A percentile compares a stretch with the other conserved stretches of the same genome.
phyloP scores from a whole-genome alignment of 2,329 filamentous ascomycete species.

The Sclerotinia borealis region DNA sequence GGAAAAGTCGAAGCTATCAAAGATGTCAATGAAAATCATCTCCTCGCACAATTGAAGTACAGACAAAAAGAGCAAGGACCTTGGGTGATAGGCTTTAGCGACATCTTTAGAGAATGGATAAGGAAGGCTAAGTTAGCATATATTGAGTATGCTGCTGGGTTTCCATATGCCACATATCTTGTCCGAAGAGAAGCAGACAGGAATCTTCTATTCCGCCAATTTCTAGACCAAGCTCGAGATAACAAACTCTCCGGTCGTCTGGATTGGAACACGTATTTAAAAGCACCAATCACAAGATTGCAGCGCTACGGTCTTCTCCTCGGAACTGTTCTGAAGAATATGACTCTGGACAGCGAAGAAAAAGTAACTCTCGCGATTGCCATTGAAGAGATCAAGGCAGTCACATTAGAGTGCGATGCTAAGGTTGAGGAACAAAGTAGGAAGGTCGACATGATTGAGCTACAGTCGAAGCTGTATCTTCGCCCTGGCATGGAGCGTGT shows the following conservation, averaged over 20 bases:
- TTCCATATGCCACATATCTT: constrained; percentile 75
- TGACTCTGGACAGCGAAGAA: constrained; percentile 78
- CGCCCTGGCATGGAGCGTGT: constrained; percentile 84
- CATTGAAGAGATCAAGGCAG: constrained; percentile 83
- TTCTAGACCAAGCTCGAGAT: constrained; percentile 72
- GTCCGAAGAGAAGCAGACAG: constrained; percentile 78
- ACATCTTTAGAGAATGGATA: constrained; percentile 98
- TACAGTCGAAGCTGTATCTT: constrained; percentile 76
- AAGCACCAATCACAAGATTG: constrained; percentile 84
- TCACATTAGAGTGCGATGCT: constrained; percentile 84
- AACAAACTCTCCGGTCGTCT: constrained; percentile 77
- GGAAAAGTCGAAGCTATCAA: constrained; percentile 85
- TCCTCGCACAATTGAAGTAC: constrained; percentile 91
- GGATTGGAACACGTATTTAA: constrained; percentile 91
- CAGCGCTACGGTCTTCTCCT: constrained; percentile 86
- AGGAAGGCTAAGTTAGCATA: constrained; percentile 85
- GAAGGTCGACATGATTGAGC: constrained; percentile 81
- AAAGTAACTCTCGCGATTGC: constrained; percentile 78
- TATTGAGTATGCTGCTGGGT: constrained; percentile 84
- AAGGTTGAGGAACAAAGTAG: constrained; percentile 90
- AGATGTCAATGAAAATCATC: constrained; percentile 84
- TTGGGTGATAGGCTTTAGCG: constrained; percentile 89
- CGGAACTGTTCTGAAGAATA: constrained; percentile 76
- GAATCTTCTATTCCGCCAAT: constrained; percentile 81
- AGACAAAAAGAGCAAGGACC: constrained; percentile 94